These are phyloP conservation scores for Biscutella laevigata DNA, from an alignment of 441 rosid species.

Conservation along the genomic window DNA sequence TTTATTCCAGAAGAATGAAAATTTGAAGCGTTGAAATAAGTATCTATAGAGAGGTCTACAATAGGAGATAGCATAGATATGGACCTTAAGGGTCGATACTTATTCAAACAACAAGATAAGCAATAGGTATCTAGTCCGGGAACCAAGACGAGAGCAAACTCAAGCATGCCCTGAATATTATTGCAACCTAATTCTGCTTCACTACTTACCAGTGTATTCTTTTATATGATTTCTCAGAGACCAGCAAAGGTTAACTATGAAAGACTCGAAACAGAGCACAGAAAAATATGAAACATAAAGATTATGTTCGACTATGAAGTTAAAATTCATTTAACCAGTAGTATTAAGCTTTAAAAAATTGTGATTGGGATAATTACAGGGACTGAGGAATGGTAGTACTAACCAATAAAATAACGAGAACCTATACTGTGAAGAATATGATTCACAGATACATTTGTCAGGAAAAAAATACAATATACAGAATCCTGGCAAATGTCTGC, in stretches of 20 bases:
- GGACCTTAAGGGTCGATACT: constrained; percentile 4
- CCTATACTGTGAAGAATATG: constrained; percentile 73
- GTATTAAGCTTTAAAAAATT: constrained; percentile 25
- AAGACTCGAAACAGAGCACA: background rate
- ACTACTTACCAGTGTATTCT: background rate
- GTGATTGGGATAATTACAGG: constrained; percentile 50
- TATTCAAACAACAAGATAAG: constrained; percentile 6
- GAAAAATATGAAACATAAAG: background rate
- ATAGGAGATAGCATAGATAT: background rate
- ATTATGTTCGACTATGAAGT: constrained; percentile 8
- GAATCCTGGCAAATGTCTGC: constrained; percentile 57
- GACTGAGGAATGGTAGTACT: constrained; percentile 60
- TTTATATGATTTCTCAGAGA: too few relatives aligned
- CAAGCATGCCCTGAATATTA: background rate
- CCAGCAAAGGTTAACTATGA: too few relatives aligned
- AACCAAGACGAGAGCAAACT: background rate
- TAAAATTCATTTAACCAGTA: constrained; percentile 23
- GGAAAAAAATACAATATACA: constrained; percentile 84
- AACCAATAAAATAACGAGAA: constrained; percentile 75
- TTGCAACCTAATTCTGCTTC: background rate
- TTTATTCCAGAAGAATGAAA: background rate
- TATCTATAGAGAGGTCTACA: constrained; percentile 1
- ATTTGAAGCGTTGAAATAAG: background rate
- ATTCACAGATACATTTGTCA: constrained; percentile 72
- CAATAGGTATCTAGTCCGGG: background rate